phyloP scores from a whole-genome alignment of 169 alveolate species.

The Plasmodium knowlesi region DNA sequence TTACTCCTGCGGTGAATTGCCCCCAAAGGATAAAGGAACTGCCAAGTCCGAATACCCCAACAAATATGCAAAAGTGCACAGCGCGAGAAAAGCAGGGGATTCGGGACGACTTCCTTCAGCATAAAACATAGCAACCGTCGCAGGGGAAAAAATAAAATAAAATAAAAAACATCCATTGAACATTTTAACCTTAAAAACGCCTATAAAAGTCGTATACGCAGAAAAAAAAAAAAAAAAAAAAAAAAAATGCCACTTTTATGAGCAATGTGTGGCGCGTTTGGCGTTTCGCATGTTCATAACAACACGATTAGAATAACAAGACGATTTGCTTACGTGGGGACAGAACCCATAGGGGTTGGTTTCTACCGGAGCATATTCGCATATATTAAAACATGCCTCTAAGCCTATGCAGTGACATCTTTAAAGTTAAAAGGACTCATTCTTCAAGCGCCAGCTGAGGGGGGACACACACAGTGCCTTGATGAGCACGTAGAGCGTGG shows the following conservation, averaged over 20 bases:
- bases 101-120: neutral
- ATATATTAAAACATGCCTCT: neutral
- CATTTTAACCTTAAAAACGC: neutral
- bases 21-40: neutral
- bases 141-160: neutral
- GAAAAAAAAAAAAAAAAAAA: neutral
- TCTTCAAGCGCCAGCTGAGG: neutral
- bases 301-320: neutral
- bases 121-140: neutral
- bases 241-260: no score
- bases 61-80: neutral
- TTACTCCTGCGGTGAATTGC: neutral
- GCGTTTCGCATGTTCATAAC: neutral
- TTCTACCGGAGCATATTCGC: neutral
- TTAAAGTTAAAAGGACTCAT: neutral
- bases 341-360: neutral
- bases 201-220: neutral
- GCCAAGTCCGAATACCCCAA: neutral
- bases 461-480: neutral
- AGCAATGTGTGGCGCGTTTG: neutral
- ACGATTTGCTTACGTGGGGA: neutral
- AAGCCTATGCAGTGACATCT: neutral
- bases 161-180: neutral
- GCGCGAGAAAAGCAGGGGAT: neutral
- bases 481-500: neutral